These are phyloP conservation scores for Calocybe gangraenosa DNA, from an alignment of 768 basidiomycete species.

Conservation along the genomic window DNA sequence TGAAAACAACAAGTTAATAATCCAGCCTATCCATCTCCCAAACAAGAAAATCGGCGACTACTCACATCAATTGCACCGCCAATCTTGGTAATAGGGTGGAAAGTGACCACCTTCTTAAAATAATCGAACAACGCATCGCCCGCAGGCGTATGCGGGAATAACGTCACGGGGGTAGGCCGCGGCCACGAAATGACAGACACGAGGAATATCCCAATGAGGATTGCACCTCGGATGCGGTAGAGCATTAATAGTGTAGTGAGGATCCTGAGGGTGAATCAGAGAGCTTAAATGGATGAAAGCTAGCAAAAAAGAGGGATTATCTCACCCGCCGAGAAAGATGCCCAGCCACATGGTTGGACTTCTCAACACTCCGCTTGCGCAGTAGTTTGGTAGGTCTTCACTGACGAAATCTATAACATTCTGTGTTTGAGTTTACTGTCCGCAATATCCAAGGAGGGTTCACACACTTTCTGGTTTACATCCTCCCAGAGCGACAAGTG, in stretches of 20 bases:
- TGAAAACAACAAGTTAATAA: no score
- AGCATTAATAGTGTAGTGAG: constrained; percentile 78
- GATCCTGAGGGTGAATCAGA: constrained; percentile 37
- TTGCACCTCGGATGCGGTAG: constrained; percentile 80
- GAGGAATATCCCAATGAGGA: constrained; percentile 78
- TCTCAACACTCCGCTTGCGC: constrained; percentile 58
- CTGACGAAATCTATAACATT: constrained; percentile 36
- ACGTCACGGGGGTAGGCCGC: constrained; percentile 74
- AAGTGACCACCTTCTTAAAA: constrained; percentile 82
- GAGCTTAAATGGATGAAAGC: not conserved
- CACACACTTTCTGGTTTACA: constrained; percentile 50
- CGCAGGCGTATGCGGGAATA: constrained; percentile 66
- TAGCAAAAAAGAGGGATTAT: not conserved
- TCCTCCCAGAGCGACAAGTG: constrained; percentile 74
- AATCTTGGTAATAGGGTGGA: constrained; percentile 56
- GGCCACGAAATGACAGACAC: constrained; percentile 89
- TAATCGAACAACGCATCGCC: constrained; percentile 77
- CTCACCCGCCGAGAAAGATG: constrained; percentile 77
- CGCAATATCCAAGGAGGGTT: not conserved
- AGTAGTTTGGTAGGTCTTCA: constrained; percentile 51
- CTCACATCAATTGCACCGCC: constrained; percentile 69
- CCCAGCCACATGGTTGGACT: constrained; percentile 87
- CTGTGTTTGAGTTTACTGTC: not conserved
- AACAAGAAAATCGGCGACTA: no score
- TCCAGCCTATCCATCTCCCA: no score